Evolutionary conservation across 768 basidiomycete genomes (phyloP).

Genomic region (Dictyophora rubrovolvata): DNA sequence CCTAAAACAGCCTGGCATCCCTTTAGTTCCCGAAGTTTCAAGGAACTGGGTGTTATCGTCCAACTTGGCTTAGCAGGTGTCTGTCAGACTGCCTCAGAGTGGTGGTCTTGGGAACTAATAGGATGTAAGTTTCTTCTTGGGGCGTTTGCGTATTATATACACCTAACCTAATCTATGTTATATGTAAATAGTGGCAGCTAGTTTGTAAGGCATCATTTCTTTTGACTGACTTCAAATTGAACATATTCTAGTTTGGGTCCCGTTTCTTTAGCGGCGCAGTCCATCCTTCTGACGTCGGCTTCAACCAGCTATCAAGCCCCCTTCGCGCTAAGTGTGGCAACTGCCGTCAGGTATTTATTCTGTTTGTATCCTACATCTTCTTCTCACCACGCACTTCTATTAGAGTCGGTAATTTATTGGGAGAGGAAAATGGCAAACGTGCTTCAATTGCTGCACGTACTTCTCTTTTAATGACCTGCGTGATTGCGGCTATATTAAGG

Average conservation of each 20-base stretch:
- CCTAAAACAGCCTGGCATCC: conserved; percentile 79
- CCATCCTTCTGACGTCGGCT: conserved; percentile 67
- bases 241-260: conserved; percentile 56
- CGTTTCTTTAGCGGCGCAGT: conserved; percentile 76
- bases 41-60: conserved; percentile 54
- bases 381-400: neutral
- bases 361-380: neutral
- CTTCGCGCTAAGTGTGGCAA: conserved; percentile 70
- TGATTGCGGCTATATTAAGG: conserved; percentile 61
- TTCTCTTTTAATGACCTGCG: conserved; percentile 54
- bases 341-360: conserved; percentile 62
- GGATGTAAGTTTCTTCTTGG: conserved; percentile 29
- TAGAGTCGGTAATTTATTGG: conserved; percentile 83
- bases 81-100: conserved; percentile 79
- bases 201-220: conserved; percentile 27
- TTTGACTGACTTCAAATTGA: neutral
- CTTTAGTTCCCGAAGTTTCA: conserved; percentile 51
- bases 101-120: conserved; percentile 95
- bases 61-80: conserved; percentile 78
- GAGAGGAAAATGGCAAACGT: conserved; percentile 64
- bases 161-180: neutral
- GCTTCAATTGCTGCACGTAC: conserved; percentile 60
- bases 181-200: conserved; percentile 36
- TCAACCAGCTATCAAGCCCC: conserved; percentile 78
- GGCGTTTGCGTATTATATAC: neutral